These are phyloP conservation scores for Manihot esculenta DNA, from an alignment of 441 rosid species.

Conservation along the genomic window DNA sequence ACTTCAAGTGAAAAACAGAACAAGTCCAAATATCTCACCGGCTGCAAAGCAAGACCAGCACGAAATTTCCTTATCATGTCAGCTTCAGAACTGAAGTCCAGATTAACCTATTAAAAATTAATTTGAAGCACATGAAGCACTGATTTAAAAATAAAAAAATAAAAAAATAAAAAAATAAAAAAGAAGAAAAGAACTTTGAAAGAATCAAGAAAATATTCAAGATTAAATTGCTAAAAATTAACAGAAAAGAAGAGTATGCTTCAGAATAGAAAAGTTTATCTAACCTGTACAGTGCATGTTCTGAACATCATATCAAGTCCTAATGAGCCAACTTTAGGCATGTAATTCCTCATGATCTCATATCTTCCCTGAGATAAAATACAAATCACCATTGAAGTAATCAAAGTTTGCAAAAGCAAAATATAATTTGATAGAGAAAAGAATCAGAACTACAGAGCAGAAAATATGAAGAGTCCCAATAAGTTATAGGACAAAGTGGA, in stretches of 20 bases:
- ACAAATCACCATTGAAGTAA: constrained; percentile 29
- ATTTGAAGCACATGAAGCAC: constrained; percentile 5
- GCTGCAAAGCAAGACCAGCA: constrained; percentile 96
- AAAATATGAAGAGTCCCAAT: not conserved
- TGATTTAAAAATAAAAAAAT: not conserved
- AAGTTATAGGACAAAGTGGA: not conserved
- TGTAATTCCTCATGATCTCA: constrained; percentile 95
- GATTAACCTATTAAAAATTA: constrained; percentile 67
- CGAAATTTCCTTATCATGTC: constrained; percentile 98
- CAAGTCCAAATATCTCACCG: constrained; percentile 50
- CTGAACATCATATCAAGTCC: constrained; percentile 99
- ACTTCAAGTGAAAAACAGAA: constrained; percentile 22
- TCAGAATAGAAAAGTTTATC: constrained; percentile 24
- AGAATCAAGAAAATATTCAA: constrained; percentile 17
- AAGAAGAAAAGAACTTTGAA: not conserved
- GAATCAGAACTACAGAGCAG: not conserved
- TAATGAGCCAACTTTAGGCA: constrained; percentile 95
- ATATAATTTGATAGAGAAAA: constrained; percentile 2
- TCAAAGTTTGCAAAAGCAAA: constrained; percentile 1
- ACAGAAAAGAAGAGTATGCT: constrained; percentile 9
- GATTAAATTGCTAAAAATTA: constrained; percentile 8
- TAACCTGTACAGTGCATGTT: constrained; percentile 98
- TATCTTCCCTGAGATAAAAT: constrained; percentile 83
- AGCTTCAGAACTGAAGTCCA: constrained; percentile 93
- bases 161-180: not conserved